phyloP scores from a whole-genome alignment of 2,329 filamentous ascomycete genomes.

The Proliferodiscus dingleyae region DNA sequence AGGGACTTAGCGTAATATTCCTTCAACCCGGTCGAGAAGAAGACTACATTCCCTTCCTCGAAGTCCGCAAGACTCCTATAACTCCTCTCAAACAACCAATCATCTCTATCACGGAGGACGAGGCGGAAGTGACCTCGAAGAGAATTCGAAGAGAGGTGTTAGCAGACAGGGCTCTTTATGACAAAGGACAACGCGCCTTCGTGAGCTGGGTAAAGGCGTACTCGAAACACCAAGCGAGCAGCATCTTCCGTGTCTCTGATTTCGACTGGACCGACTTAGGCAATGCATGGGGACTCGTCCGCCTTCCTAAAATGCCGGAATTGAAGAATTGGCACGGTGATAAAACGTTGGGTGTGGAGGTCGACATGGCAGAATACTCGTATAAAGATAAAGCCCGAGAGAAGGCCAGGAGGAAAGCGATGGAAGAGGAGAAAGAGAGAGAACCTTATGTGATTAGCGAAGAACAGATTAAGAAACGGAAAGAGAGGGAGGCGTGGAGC shows the following conservation, averaged over 20 bases:
- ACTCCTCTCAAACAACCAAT: slow-evolving; percentile 52
- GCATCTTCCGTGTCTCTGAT: slow-evolving; percentile 80
- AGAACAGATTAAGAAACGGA: slow-evolving; percentile 49
- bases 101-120: slow-evolving; percentile 53
- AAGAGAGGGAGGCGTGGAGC: slow-evolving; percentile 68
- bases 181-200: slow-evolving; percentile 87
- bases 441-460: slow-evolving; percentile 34
- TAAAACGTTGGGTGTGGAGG: slow-evolving; percentile 53
- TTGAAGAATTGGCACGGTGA: slow-evolving; percentile 68
- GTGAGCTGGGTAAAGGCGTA: slow-evolving; percentile 92
- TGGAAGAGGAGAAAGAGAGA: slow-evolving; percentile 45
- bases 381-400: slow-evolving; percentile 72
- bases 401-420: slow-evolving; percentile 53
- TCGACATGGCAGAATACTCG: slow-evolving; percentile 63
- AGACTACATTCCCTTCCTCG: slow-evolving; percentile 83
- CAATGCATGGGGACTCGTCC: slow-evolving; percentile 78
- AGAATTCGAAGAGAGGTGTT: slow-evolving; percentile 56
- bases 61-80: slow-evolving; percentile 83
- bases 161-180: slow-evolving; percentile 54
- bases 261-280: slow-evolving; percentile 82
- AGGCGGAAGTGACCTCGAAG: slow-evolving; percentile 53
- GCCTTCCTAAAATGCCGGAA: slow-evolving; percentile 92
- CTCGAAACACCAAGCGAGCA: slow-evolving; percentile 82
- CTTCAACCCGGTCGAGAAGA: slow-evolving; percentile 81
- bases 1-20: slow-evolving; percentile 80